Conservation (phyloP, 176 grass and related monocot genomes). For the Guadua angustifolia region DNA sequence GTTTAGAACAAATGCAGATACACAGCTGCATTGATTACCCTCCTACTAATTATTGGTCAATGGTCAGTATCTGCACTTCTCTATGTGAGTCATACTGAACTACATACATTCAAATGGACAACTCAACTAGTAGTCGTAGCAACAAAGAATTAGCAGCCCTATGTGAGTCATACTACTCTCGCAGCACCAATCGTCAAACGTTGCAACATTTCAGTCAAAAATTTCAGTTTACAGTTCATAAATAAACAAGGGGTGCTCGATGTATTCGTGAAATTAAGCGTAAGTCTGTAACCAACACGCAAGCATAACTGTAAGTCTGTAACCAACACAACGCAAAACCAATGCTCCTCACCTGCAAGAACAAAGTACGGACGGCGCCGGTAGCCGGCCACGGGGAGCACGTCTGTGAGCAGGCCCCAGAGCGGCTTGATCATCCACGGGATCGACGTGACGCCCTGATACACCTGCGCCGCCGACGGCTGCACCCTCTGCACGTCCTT, state of each 20-base stretch:
- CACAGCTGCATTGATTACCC: not conserved
- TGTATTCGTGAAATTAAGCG: not conserved
- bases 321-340: not conserved
- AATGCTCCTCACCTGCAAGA: slow-evolving; percentile 59
- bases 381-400: slow-evolving; percentile 83
- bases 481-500: slow-evolving; percentile 92
- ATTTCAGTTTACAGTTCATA: not conserved
- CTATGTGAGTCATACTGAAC: not conserved
- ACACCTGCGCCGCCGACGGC: slow-evolving; percentile 88
- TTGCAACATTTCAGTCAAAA: not conserved
- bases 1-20: not conserved
- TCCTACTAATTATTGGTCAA: not conserved
- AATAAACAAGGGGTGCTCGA: not conserved
- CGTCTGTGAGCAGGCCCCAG: slow-evolving; percentile 89
- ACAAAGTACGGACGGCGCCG: slow-evolving; percentile 80
- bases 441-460: slow-evolving; percentile 77
- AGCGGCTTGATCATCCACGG: slow-evolving; percentile 93
- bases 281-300: not conserved
- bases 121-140: not conserved
- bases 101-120: not conserved
- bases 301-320: not conserved
- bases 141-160: not conserved
- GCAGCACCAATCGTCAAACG: not conserved
- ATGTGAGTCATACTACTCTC: not conserved
- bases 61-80: not conserved